phyloP scores from a whole-genome alignment of 768 basidiomycete genomes.

The Leucocoprinus leucothites region DNA sequence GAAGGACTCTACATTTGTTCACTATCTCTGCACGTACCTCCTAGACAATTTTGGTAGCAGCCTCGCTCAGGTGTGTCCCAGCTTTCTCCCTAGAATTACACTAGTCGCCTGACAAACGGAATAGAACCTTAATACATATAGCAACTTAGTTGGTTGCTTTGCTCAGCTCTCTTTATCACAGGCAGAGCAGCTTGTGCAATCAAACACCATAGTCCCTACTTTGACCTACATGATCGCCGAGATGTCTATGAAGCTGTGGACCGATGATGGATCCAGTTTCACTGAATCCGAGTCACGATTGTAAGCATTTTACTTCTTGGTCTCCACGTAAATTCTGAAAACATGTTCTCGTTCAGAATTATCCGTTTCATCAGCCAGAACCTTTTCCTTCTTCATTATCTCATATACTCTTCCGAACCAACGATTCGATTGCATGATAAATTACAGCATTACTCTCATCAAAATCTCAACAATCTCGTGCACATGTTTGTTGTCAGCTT shows the following conservation, averaged over 20 bases:
- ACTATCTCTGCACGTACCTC: constrained; percentile 45
- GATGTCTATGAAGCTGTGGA: constrained; percentile 60
- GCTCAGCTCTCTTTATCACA: constrained; percentile 38
- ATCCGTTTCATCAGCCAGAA: constrained; percentile 51
- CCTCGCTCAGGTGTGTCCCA: constrained; percentile 33
- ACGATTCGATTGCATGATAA: constrained; percentile 53
- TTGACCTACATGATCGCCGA: constrained; percentile 54
- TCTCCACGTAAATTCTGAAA: background rate
- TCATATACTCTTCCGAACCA: constrained; percentile 50
- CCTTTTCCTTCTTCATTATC: constrained; percentile 57
- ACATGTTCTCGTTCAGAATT: constrained; percentile 31
- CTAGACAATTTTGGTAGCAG: constrained; percentile 38
- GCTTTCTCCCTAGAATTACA: background rate
- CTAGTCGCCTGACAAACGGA: constrained; percentile 15
- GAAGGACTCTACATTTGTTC: constrained; percentile 39
- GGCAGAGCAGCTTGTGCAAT: constrained; percentile 35
- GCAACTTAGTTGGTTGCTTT: constrained; percentile 37
- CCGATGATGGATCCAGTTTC: constrained; percentile 43
- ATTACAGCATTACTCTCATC: constrained; percentile 50
- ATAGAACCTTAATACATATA: constrained; percentile 22
- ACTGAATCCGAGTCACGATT: constrained; percentile 1
- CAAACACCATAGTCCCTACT: constrained; percentile 60
- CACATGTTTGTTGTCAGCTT: constrained; percentile 78
- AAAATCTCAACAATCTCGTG: constrained; percentile 56
- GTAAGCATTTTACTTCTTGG: constrained; percentile 35